A percentile compares a stretch with the other conserved stretches of the same genome.
Conservation (phyloP, 495 filamentous ascomycete species). For the Lasiosphaeris hirsuta region DNA sequence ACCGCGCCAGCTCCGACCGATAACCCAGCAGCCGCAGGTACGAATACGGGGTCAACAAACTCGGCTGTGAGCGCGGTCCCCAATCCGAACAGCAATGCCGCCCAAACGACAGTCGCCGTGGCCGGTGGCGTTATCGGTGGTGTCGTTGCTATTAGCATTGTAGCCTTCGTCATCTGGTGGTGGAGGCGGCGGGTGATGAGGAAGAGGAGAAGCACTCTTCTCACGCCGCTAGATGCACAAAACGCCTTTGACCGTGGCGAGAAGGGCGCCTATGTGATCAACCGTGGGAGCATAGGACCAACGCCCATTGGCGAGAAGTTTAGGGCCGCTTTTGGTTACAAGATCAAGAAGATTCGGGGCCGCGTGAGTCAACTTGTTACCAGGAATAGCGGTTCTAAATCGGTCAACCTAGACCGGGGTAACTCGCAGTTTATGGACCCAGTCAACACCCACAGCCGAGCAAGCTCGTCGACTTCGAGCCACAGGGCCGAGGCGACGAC, state of each 20-base stretch:
- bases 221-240: constrained; percentile 43
- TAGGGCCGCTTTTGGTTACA: constrained; percentile 35
- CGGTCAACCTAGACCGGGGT: constrained; percentile 47
- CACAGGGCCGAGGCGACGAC: constrained; percentile 15
- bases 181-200: constrained; percentile 40
- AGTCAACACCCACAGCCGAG: constrained; percentile 35
- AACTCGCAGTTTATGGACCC: constrained; percentile 51
- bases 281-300: constrained; percentile 40
- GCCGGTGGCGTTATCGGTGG: constrained; percentile 51
- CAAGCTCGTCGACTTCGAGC: constrained; percentile 26
- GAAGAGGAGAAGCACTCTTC: constrained; percentile 39
- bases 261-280: constrained; percentile 42
- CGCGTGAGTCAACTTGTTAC: constrained; percentile 36
- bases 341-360: constrained; percentile 34
- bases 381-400: constrained; percentile 36
- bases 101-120: constrained; percentile 40
- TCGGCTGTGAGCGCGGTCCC: constrained; percentile 15
- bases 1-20: constrained; percentile 16
- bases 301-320: constrained; percentile 38
- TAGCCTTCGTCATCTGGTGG: constrained; percentile 48
- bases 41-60: constrained; percentile 18
- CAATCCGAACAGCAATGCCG: constrained; percentile 23
- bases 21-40: constrained; percentile 12
- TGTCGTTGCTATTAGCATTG: constrained; percentile 40
- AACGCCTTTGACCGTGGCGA: constrained; percentile 25